A percentile compares a stretch with the other conserved stretches of the same genome.
Conservation (phyloP, 306 rosid species). For the Dicorynia guianensis region DNA sequence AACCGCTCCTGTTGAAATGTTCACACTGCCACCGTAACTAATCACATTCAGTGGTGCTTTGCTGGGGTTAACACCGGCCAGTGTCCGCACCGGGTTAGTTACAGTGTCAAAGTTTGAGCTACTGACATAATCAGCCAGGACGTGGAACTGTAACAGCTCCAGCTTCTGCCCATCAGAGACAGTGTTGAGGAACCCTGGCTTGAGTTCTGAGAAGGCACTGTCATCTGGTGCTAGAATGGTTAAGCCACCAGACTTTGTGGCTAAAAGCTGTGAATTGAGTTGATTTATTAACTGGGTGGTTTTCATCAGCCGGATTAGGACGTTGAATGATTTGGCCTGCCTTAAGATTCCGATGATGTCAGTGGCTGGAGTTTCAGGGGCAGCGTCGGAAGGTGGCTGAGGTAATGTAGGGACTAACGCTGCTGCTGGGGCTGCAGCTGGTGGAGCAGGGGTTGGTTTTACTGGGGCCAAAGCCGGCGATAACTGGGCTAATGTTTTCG, state of each 20-base stretch:
- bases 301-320: conserved; percentile 62
- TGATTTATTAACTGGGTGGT: conserved; percentile 70
- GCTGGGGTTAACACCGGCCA: conserved; percentile 60
- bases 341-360: conserved; percentile 60
- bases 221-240: conserved; percentile 68
- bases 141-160: conserved; percentile 64
- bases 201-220: conserved; percentile 59
- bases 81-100: conserved; percentile 69
- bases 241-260: conserved; percentile 55
- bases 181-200: conserved; percentile 69
- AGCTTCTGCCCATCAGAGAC: conserved; percentile 62
- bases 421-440: conserved; percentile 41
- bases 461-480: conserved; percentile 54
- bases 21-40: conserved; percentile 67
- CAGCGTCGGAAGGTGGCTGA: conserved; percentile 42
- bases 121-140: conserved; percentile 55
- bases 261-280: conserved; percentile 59
- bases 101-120: conserved; percentile 70
- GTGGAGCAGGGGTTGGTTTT: conserved; percentile 36
- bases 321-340: conserved; percentile 57
- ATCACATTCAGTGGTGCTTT: conserved; percentile 63
- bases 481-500: conserved; percentile 41
- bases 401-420: conserved; percentile 54
- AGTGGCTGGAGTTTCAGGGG: conserved; percentile 45
- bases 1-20: conserved; percentile 67